phyloP scores from a whole-genome alignment of 495 filamentous ascomycete genomes.

The Aspergillus olivimuriae region DNA sequence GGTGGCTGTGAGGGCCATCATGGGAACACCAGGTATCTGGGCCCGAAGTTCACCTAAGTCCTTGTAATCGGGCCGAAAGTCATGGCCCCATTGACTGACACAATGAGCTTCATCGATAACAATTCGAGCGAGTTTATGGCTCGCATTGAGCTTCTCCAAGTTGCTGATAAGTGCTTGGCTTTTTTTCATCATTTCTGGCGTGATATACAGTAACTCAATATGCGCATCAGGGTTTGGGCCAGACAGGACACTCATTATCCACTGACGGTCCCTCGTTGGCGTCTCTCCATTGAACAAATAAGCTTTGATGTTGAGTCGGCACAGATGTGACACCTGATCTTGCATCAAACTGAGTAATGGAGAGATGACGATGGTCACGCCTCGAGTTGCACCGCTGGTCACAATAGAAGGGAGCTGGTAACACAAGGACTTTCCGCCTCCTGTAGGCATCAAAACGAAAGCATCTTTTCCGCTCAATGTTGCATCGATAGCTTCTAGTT shows the following conservation, averaged over 20 bases:
- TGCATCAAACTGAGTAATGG: slow-evolving; percentile 93
- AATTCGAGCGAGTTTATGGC: slow-evolving; percentile 71
- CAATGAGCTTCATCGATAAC: slow-evolving; percentile 99
- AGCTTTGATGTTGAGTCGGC: slow-evolving; percentile 68
- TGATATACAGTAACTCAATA: slow-evolving; percentile 86
- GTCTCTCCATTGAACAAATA: slow-evolving; percentile 74
- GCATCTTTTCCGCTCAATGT: slow-evolving; percentile 80
- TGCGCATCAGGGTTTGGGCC: slow-evolving; percentile 55
- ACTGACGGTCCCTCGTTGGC: slow-evolving; percentile 41
- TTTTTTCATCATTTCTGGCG: slow-evolving; percentile 91
- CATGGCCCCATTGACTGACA: slow-evolving; percentile 98
- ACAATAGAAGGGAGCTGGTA: slow-evolving; percentile 91
- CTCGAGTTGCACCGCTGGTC: slow-evolving; percentile 69
- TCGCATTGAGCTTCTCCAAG: slow-evolving; percentile 56
- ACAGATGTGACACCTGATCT: slow-evolving; percentile 82
- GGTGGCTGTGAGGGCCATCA: slow-evolving; percentile 93
- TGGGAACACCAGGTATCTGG: slow-evolving; percentile 67
- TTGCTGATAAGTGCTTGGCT: slow-evolving; percentile 55
- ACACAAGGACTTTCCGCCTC: slow-evolving; percentile 93
- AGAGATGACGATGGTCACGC: slow-evolving; percentile 91
- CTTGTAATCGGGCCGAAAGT: slow-evolving; percentile 97
- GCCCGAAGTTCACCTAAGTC: slow-evolving; percentile 64
- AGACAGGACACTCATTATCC: slow-evolving; percentile 56
- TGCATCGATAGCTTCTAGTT: slow-evolving; percentile 92
- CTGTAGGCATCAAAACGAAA: slow-evolving; percentile 96